A percentile compares a stretch with the other conserved stretches of the same genome.
phyloP scores from a whole-genome alignment of 345 rosid species.

The Bretschneidera sinensis region DNA sequence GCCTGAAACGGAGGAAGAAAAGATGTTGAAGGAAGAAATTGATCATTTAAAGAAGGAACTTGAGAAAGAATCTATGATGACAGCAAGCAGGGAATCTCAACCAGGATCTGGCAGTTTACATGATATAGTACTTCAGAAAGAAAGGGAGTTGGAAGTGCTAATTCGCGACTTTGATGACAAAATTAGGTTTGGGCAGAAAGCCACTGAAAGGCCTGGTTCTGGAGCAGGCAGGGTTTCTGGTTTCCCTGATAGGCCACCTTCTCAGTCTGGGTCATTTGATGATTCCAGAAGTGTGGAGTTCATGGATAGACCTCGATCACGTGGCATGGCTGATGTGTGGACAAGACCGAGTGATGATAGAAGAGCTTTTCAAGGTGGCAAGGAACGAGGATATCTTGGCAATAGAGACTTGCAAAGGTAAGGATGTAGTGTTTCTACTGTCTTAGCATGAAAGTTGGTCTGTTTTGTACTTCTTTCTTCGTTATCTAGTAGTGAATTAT shows the following conservation, averaged over 20 bases:
- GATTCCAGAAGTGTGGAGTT: constrained; percentile 64
- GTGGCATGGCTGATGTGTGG: constrained; percentile 68
- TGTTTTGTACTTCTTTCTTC: neutral
- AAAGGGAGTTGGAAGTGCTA: constrained; percentile 59
- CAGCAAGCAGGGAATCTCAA: constrained; percentile 31
- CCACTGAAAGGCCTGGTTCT: constrained; percentile 68
- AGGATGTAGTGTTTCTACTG: constrained; percentile 13
- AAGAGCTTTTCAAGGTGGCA: constrained; percentile 72
- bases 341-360: constrained; percentile 62
- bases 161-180: constrained; percentile 70
- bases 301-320: constrained; percentile 76
- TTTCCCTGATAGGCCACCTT: constrained; percentile 72
- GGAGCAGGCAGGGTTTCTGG: constrained; percentile 57
- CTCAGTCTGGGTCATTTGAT: constrained; percentile 73
- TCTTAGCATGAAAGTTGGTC: neutral
- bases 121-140: constrained; percentile 49
- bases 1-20: constrained; percentile 86
- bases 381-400: constrained; percentile 75
- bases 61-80: constrained; percentile 30
- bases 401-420: constrained; percentile 74
- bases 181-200: constrained; percentile 73
- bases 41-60: constrained; percentile 46
- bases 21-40: constrained; percentile 58
- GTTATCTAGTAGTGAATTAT: neutral
- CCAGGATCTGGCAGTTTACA: constrained; percentile 31